Base-by-base conservation (phyloP, 306 rosid species). In the Astragalus glycyphyllos region DNA sequence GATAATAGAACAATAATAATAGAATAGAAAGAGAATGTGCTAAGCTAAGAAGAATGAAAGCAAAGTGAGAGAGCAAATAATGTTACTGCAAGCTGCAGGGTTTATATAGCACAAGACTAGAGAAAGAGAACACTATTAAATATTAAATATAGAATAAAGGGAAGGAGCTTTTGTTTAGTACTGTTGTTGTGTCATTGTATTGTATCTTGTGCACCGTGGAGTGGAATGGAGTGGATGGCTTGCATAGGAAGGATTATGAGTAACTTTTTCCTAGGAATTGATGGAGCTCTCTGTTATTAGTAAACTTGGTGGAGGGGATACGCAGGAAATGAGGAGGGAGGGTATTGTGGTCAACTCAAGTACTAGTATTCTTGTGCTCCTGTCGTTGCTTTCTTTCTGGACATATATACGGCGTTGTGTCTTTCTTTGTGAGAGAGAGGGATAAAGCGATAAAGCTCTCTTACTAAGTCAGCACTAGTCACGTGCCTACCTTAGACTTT, bases 341-440 rank as follows among this genome's bases (percentile, higher is more conserved):
- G 40, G 40, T 1, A 29, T 44, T 17, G 69, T 64, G 55, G 69
- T 64, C 38, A 35, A 10, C 12, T 44, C 48, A 11, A 44, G 5
- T 11, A 11, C 13, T 3, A 10, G 11, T 50, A 7, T 5, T 2
- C 11, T 54, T 20, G 12, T 54, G 12, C 7, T 26, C 31, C 45
- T 51, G 32, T 51, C 58, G 13, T 11, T 51, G 6, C 41, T 32
- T 6, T 11, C 41, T 32, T 6, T 5, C 40, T 34, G 38, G 38
- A 34, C 82, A 73, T n/a, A n/a, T n/a, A n/a, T 73, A 73, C 86
- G 80, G 74, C 74, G 76, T 83, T 69, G 42, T 57, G 77, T 7
- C 58, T 5, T 49, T 45, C 17, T 40, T 7, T 7, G 48, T 32
- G 35, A 2, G 35, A 57, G 54, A 35, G 44, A 26, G 16, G 11